A percentile compares a stretch with the other conserved stretches of the same genome.
phyloP scores from a whole-genome alignment of 2,329 filamentous ascomycete genomes.

The Didymella keratinophila region DNA sequence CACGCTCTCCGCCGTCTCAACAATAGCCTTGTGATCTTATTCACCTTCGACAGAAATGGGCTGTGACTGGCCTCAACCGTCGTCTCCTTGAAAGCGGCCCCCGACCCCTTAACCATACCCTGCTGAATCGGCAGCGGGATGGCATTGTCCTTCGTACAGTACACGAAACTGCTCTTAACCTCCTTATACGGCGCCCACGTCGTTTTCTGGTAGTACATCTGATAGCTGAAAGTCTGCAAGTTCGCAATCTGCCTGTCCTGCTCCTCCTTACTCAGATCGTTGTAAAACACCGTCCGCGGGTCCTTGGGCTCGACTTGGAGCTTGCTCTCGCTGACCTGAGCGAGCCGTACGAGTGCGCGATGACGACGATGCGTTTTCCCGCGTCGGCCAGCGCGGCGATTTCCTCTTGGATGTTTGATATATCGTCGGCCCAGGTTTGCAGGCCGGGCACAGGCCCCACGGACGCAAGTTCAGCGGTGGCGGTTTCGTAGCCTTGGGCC shows the following conservation, averaged over 20 bases:
- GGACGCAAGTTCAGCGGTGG: slow-evolving; percentile 7
- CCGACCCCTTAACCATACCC: slow-evolving; percentile 4
- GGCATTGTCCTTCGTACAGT: slow-evolving; percentile 2
- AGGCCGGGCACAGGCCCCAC: neutral
- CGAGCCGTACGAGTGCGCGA: slow-evolving; percentile 6
- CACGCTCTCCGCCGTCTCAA: slow-evolving; percentile 17
- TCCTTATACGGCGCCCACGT: slow-evolving; percentile 6
- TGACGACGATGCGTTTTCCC: neutral
- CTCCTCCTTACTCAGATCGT: neutral
- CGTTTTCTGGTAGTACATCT: slow-evolving; percentile 8
- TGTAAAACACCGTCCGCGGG: neutral
- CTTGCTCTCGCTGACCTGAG: neutral
- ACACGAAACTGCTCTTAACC: neutral
- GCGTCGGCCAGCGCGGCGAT: neutral
- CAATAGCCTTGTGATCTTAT: slow-evolving; percentile 1
- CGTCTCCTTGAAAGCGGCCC: neutral
- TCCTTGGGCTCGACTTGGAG: neutral
- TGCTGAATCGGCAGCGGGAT: slow-evolving; percentile 2
- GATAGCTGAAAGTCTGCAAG: slow-evolving; percentile 1
- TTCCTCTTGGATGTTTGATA: neutral
- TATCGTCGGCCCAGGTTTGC: neutral
- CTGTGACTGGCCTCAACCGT: slow-evolving; percentile 8
- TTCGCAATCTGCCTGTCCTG: neutral
- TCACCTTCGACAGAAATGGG: slow-evolving; percentile 8
- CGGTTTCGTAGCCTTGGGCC: slow-evolving; percentile 2